Evolutionary conservation across 257 asterid genomes (phyloP), one percentile per base, ranked within the genome.

Genomic region (Lycium ferocissimum): DNA sequence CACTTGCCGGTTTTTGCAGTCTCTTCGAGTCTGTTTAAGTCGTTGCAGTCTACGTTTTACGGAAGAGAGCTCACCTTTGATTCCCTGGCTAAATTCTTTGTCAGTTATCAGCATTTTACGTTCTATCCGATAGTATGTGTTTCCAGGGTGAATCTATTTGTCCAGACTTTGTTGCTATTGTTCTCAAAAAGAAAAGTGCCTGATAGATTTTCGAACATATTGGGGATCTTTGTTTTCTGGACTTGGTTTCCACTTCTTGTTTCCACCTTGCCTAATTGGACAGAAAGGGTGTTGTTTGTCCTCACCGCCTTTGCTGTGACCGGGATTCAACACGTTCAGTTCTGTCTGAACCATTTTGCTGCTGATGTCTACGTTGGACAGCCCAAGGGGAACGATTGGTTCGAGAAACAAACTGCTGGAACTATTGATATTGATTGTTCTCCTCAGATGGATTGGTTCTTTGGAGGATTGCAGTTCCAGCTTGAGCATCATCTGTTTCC

Each of bases 401-500:
- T 96, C 18, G 94, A 96, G 86, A 94, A 94, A 70, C 99, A 96
- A 85, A 92, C 98, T 0, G 71, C 87, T 0, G 99, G 99, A n/a
- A 92, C 98, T 0, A 94, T 96, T 0, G 95, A 94, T 72, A 96
- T 96, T n/a, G 20, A 92, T 0, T 94, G 98, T 65, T 83, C 92
- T 2, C 69, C 98, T 26, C 83, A 84, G 85, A 93, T 94, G 98
- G 98, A 96, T 87, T 96, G 98, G 97, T 89, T 96, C 80, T 94
- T 83, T 9, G 99, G 99, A 0, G 99, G 99, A 14, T 67, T 96
- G 62, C 98, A 96, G 51, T 96, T 96, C 80, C 99, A 96, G 92
- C 89, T 94, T 0, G 99, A 94, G 54, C 98, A 96, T 51, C 99
- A 96, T 84, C 83, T 96, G 83, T 96, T 96, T 57, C 98, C 98